Evolutionary conservation across 345 rosid genomes (phyloP), one percentile per base, ranked within the genome.

Genomic region (Salix caprea): DNA sequence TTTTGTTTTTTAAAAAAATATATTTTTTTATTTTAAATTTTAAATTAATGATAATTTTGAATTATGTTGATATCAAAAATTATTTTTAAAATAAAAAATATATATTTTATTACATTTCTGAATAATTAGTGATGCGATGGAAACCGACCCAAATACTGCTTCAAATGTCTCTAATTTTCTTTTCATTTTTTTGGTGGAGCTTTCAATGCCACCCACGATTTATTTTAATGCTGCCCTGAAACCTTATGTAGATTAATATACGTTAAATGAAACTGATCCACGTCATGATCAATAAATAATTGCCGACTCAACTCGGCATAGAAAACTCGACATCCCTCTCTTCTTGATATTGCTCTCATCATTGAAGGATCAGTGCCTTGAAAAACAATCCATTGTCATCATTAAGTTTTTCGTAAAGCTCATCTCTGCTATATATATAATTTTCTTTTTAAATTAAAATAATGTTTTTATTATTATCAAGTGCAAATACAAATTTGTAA

Each of bases 251-350:
- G 24, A 7, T 56, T 56, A n/a, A 56, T 58, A 10, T 3, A 23
- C 24, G 6, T 62, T 4, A 40, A 32, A 70, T 36, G 67, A 37
- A 69, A 36, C 67, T 19, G 6, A 64, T 70, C 71, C 65, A 56
- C 50, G 0, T 56, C 40, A 60, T 62, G 9, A 73, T 24, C 23
- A 2, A 2, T 65, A 2, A 13, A 73, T 18, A 36, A 61, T 12
- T 73, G 75, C 76, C 44, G 76, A 61, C 67, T 36, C 74, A 34
- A 34, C 56, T 71, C 74, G 0, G 14, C 16, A 44, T 44, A 44
- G 26, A n/a, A 56, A 56, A n/a, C 62, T n/a, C 62, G 28, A n/a
- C 15, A 46, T 46, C 15, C 13, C 15, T 58, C 64, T 58, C 48
- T n/a, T 15, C 65, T 32, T 52, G 11, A n/a, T 8, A n/a, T 10